Evolutionary conservation across 768 basidiomycete genomes (phyloP), one percentile per base, ranked within the genome.

Genomic region (Suillus luteus): DNA sequence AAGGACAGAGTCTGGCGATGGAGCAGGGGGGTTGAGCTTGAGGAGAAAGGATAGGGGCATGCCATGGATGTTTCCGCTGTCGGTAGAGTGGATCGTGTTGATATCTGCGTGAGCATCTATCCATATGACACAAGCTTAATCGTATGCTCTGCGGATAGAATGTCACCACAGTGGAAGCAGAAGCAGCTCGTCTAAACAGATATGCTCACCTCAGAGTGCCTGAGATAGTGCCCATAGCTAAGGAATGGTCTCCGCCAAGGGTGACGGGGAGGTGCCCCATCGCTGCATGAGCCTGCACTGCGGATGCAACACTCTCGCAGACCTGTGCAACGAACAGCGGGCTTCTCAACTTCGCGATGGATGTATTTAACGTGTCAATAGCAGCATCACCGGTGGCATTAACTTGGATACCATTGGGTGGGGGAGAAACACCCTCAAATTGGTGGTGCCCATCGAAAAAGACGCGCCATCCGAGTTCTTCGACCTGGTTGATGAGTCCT

Each of bases 31-130:
- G 68, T 76, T 78, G 40, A 81, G 66, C 74, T 82, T 87, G 79
- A 88, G 62, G 59, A 99, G 86, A 85, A 99, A 99, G 6, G 97
- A 93, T 51, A 99, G 85, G 24, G 97, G 97, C 90, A 97, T 98
- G 65, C 97, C 97, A 77, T 99, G 97, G 54, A 99, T 89, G 77
- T 99, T 98, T 37, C 96, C 96, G 69, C 90, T 87, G 49, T 79
- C 88, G 22, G 95, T 95, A 17, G 92, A 86, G 62, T 90, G 86
- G 12, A 84, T 78, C 7, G 96, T 97, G 77, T 99, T 98, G 80
- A 99, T 94, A 74, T 99, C 97, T 22, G 95, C 91, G 70, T 97
- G 97, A 3, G 97, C 97, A 73, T 99, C 97, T 64, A 99, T 81
- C 97, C 97, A 99, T 65, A 99, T 80, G 40, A 99, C 88, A 73